Conservation (phyloP, 495 filamentous ascomycete species). For the Aspergillus egyptiacus region DNA sequence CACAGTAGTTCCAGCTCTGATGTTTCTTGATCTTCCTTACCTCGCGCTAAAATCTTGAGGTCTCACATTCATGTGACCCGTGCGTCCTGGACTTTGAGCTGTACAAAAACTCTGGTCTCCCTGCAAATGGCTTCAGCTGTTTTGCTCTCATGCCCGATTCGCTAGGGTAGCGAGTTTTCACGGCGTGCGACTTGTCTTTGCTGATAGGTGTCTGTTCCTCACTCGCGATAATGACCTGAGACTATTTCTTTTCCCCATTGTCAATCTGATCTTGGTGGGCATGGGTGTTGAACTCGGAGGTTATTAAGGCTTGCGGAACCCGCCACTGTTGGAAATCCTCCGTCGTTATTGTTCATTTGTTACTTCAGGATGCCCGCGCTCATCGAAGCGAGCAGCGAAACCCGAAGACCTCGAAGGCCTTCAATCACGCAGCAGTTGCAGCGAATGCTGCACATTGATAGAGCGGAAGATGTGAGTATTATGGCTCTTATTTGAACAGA, state of each 20-base stretch:
- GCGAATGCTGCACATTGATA: conserved; percentile 29
- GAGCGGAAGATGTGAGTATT: conserved; percentile 23
- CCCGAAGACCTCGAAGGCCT: conserved; percentile 26
- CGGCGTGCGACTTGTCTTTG: not conserved
- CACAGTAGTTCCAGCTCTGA: conserved; percentile 3
- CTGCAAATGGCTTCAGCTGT: conserved; percentile 9
- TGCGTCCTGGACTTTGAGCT: conserved; percentile 2
- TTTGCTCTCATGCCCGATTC: conserved; percentile 1
- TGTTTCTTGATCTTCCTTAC: conserved; percentile 10
- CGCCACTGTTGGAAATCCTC: not conserved
- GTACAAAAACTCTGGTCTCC: not conserved
- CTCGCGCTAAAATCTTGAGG: not conserved
- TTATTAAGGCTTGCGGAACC: not conserved
- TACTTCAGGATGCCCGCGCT: conserved; percentile 11
- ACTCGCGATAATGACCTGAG: not conserved
- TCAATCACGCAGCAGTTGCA: conserved; percentile 35
- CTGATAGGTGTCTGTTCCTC: not conserved
- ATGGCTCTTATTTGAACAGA: not conserved
- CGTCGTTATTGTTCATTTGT: not conserved
- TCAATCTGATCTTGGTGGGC: not conserved
- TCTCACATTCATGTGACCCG: conserved; percentile 13
- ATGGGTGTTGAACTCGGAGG: not conserved
- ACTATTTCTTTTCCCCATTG: not conserved
- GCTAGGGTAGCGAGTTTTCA: not conserved
- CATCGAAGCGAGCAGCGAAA: conserved; percentile 9